These are phyloP conservation scores for Fusarium verrucosum DNA, from an alignment of 2,329 filamentous ascomycete species.

Conservation along the genomic window DNA sequence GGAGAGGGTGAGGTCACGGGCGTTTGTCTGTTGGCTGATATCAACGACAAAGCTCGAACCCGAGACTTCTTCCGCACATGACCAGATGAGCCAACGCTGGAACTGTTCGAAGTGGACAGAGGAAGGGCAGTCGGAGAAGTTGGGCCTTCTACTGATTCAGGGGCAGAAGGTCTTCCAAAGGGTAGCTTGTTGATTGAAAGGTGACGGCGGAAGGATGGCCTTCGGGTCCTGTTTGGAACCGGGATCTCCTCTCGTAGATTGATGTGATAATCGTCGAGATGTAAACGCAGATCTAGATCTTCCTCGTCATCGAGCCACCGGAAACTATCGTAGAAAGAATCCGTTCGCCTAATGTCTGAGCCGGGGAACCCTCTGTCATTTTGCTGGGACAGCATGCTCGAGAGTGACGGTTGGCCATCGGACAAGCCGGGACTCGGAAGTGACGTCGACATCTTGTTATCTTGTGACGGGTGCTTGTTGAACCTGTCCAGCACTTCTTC, in stretches of 20 bases:
- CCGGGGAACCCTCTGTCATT: slow-evolving; percentile 27
- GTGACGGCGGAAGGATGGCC: slow-evolving; percentile 73
- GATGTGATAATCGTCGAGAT: slow-evolving; percentile 75
- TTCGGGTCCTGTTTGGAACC: slow-evolving; percentile 55
- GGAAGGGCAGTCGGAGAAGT: slow-evolving; percentile 40
- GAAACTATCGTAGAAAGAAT: slow-evolving; percentile 72
- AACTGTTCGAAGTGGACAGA: slow-evolving; percentile 36
- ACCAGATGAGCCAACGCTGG: slow-evolving; percentile 39
- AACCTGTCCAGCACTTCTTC: slow-evolving; percentile 30
- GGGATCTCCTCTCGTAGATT: slow-evolving; percentile 65
- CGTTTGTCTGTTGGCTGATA: slow-evolving; percentile 57
- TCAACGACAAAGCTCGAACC: slow-evolving; percentile 63
- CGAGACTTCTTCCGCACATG: slow-evolving; percentile 63
- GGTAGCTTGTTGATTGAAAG: slow-evolving; percentile 75
- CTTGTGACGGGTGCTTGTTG: slow-evolving; percentile 40
- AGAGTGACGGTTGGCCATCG: slow-evolving; percentile 32
- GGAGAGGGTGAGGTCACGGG: slow-evolving; percentile 36
- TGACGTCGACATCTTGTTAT: slow-evolving; percentile 37
- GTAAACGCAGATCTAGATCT: slow-evolving; percentile 72
- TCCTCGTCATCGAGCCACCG: slow-evolving; percentile 79
- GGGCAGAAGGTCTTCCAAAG: slow-evolving; percentile 65
- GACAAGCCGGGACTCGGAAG: slow-evolving; percentile 37
- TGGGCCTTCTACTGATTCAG: slow-evolving; percentile 54
- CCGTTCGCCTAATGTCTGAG: slow-evolving; percentile 50
- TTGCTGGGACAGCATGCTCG: slow-evolving; percentile 42